A percentile compares a stretch with the other conserved stretches of the same genome.
These are phyloP conservation scores for Rhodofomes roseus DNA, from an alignment of 1,284 basidiomycete genomes.

Conservation along the genomic window DNA sequence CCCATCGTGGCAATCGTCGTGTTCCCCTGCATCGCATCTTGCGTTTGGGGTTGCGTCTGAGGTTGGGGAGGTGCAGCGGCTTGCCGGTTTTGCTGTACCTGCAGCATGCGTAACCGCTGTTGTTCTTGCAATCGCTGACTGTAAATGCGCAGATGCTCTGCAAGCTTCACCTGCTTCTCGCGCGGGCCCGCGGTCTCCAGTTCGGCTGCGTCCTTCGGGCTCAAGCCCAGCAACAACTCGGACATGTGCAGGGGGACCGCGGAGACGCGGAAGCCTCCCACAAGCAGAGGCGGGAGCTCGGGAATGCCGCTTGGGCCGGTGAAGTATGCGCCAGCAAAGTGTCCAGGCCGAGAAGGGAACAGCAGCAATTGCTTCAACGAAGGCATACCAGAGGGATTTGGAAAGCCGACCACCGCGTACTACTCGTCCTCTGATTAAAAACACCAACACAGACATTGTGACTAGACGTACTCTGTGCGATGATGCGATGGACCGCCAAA, in stretches of 20 bases:
- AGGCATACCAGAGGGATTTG: slow-evolving; percentile 35
- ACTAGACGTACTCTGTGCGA: slow-evolving; percentile 39
- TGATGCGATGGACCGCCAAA: slow-evolving; percentile 38
- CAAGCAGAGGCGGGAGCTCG: slow-evolving; percentile 35
- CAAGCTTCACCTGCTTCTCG: background rate
- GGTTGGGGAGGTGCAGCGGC: background rate
- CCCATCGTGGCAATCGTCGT: no score
- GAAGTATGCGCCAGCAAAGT: slow-evolving; percentile 51
- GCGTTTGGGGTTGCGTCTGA: background rate
- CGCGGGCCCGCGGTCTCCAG: background rate
- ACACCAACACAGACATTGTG: background rate
- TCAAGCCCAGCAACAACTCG: background rate
- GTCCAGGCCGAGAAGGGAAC: slow-evolving; percentile 34
- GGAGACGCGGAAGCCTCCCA: slow-evolving; percentile 11
- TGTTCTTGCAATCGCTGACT: background rate
- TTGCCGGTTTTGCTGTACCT: background rate
- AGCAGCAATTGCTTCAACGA: slow-evolving; percentile 48
- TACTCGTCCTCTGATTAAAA: slow-evolving; percentile 21
- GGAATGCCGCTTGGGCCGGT: slow-evolving; percentile 56
- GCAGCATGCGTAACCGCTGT: background rate
- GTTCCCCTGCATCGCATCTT: no score
- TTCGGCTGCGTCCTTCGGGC: background rate
- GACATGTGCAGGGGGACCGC: background rate
- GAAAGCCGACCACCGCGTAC: slow-evolving; percentile 59
- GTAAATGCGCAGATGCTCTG: background rate